phyloP scores from a whole-genome alignment of 2,329 filamentous ascomycete species.

The Macrophomina pseudophaseolina region DNA sequence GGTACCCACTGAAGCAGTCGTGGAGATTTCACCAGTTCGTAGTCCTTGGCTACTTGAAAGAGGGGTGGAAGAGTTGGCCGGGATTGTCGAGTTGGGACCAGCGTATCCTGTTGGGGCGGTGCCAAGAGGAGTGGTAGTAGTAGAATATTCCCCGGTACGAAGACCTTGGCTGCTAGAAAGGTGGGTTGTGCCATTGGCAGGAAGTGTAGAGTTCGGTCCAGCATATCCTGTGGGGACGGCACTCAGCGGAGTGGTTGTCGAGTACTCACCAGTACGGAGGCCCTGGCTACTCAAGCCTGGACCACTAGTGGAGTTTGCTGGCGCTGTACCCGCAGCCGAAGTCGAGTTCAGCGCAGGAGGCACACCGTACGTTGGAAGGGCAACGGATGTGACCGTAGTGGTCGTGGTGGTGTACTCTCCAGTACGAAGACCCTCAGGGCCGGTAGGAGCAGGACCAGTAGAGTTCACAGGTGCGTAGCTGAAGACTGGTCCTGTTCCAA shows the following conservation, averaged over 20 bases:
- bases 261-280: background rate
- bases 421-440: background rate
- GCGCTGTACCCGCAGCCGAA: conserved; percentile 5
- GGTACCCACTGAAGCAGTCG: background rate
- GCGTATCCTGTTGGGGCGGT: background rate
- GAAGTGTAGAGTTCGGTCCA: too few relatives aligned
- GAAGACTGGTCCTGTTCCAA: background rate
- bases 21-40: background rate
- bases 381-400: background rate
- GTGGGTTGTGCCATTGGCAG: background rate
- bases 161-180: background rate
- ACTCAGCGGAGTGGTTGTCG: background rate
- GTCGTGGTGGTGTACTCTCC: conserved; percentile 2
- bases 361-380: background rate
- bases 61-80: background rate
- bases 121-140: background rate
- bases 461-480: conserved; percentile 11
- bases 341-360: conserved; percentile 21
- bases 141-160: background rate
- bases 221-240: background rate
- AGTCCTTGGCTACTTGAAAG: background rate
- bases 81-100: too few relatives aligned
- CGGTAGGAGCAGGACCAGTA: background rate
- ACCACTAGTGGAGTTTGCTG: background rate
- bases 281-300: background rate